phyloP scores from a whole-genome alignment of 2,329 filamentous ascomycete genomes.

The Samsoniella hepiali region DNA sequence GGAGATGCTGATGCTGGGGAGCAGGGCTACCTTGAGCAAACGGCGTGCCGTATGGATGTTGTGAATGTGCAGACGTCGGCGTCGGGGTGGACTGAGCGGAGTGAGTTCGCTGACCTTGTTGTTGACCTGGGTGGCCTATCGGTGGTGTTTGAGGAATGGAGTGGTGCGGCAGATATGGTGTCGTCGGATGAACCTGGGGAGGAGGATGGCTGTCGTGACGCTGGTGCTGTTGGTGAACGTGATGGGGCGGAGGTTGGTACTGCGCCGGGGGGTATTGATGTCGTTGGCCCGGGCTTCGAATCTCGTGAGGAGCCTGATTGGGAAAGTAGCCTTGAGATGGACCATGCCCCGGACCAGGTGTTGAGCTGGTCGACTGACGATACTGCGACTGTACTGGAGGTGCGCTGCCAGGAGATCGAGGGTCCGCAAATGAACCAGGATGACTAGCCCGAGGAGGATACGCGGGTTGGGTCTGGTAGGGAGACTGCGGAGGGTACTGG shows the following conservation, averaged over 20 bases:
- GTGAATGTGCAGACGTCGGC: slow-evolving; percentile 60
- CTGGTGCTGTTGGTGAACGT: slow-evolving; percentile 31
- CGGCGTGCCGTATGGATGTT: slow-evolving; percentile 50
- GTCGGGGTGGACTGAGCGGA: slow-evolving; percentile 59
- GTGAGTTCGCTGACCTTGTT: slow-evolving; percentile 47
- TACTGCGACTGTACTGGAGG: slow-evolving; percentile 46
- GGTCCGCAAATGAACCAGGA: slow-evolving; percentile 43
- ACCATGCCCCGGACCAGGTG: slow-evolving; percentile 35
- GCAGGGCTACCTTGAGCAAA: slow-evolving; percentile 54
- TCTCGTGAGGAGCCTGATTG: slow-evolving; percentile 39
- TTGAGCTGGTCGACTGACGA: slow-evolving; percentile 46
- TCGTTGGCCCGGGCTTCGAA: slow-evolving; percentile 50
- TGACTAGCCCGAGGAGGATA: slow-evolving; percentile 44
- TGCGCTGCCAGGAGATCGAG: slow-evolving; percentile 49
- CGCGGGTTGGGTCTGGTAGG: slow-evolving; percentile 38
- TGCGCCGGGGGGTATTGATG: slow-evolving; percentile 48
- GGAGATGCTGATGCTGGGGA: slow-evolving; percentile 41
- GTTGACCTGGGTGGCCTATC: slow-evolving; percentile 41
- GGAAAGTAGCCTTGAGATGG: slow-evolving; percentile 44
- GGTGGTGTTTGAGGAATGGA: slow-evolving; percentile 49
- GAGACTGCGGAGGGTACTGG: slow-evolving; percentile 38
- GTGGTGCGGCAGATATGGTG: slow-evolving; percentile 41
- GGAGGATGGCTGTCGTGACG: slow-evolving; percentile 47
- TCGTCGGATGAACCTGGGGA: slow-evolving; percentile 32
- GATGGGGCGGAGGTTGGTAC: slow-evolving; percentile 26